Conservation (phyloP, 2,329 filamentous ascomycete genomes). For the Diaporthe sp. region DNA sequence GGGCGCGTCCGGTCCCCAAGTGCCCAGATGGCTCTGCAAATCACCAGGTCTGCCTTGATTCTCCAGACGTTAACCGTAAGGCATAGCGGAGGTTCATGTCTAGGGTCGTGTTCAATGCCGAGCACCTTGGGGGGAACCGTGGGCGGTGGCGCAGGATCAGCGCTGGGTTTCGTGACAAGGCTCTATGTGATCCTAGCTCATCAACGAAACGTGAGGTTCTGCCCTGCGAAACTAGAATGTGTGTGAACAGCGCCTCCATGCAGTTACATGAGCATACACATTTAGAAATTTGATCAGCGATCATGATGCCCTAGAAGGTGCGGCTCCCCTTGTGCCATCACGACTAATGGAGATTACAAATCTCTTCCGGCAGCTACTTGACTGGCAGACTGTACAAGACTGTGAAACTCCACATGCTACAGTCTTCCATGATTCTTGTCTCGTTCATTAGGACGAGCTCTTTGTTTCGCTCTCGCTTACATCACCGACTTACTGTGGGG, state of each 20-base stretch:
- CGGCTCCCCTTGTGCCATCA: background rate
- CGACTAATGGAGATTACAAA: background rate
- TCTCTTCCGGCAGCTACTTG: too few species aligned
- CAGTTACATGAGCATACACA: slow-evolving; percentile 2
- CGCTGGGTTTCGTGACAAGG: slow-evolving; percentile 1
- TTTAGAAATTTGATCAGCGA: slow-evolving; percentile 12
- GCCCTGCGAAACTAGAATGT: slow-evolving; percentile 9
- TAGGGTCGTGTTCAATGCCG: background rate
- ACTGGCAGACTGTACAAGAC: background rate
- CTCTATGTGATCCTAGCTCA: background rate
- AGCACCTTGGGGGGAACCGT: background rate
- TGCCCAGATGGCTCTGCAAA: slow-evolving; percentile 1
- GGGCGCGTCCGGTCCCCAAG: slow-evolving; percentile 1
- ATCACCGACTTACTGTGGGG: background rate
- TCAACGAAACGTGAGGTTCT: slow-evolving; percentile 11
- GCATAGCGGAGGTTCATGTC: background rate
- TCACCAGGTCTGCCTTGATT: background rate
- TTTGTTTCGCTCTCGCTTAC: slow-evolving; percentile 6
- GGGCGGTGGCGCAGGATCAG: slow-evolving; percentile 17
- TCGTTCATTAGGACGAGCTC: background rate
- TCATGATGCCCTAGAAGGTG: background rate
- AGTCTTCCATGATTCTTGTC: background rate
- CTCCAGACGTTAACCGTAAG: background rate
- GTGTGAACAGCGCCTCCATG: background rate
- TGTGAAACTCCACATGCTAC: slow-evolving; percentile 10